Base-by-base conservation (phyloP, 139 green algal genomes). In the Microglena sp. region DNA sequence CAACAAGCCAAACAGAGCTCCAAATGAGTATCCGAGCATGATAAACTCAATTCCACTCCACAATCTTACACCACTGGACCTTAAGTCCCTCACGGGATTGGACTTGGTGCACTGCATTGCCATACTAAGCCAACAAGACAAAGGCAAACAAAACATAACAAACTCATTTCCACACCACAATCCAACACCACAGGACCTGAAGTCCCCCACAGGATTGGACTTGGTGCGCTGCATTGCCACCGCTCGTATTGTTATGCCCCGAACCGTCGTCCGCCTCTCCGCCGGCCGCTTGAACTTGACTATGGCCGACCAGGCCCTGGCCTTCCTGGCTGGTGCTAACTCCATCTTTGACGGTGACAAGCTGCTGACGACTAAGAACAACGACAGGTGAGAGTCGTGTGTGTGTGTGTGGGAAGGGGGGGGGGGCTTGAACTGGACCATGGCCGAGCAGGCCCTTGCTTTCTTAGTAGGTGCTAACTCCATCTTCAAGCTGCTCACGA, bases 291-390 rank as follows among this genome's bases (percentile, higher is more conserved):
- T 83, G 11, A 76, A 83, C 64, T 68, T 86, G 4, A 72, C 46
- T 21, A 45, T 60, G 4, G 70, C 64, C 5, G 67, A 83, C 62
- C 84, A 94, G 81, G 92, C 96, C 95, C 72, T 99, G 45, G 93
- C 86, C 63, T 99, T 99, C 80, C 68, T 99, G 66, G 91, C 94
- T 1, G 94, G 94, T 21, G 94, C 94, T 46, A 99, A 99, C 85
- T 90, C 75, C 62, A 95, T 99, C 63, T 99, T 99, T 75, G 90
- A 93, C 43, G 94, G 94, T 30, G 93, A 99, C 82, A 95, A 92
- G 82, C 89, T 99, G 55, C 83, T 99, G 3, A 99, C 94, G 21
- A 99, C 94, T 0, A 73, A 88, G 50, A 99, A 99, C 84, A 94
- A 94, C 62, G 90, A 96, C 66, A 66, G 83, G 24, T 71, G 75